Percentiles rank a stretch among this genome's conserved stretches.
These are phyloP conservation scores for Acanthamoeba healyi DNA, from an alignment of 208 protist species.

Conservation along the genomic window DNA sequence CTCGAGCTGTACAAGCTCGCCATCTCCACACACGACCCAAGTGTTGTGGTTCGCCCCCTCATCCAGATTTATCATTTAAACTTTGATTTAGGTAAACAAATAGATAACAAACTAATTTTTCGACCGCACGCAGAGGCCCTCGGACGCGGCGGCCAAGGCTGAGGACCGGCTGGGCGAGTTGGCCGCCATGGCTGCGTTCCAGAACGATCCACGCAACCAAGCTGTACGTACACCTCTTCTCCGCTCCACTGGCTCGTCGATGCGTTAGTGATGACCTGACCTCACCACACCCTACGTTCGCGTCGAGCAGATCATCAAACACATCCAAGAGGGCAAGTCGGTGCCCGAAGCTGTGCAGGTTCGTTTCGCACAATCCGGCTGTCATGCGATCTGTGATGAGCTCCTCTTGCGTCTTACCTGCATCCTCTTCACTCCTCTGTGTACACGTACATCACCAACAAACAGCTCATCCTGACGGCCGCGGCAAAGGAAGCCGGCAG, in stretches of 20 bases:
- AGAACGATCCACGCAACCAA: neutral
- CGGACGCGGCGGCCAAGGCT: too few species aligned
- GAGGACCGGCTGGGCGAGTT: neutral
- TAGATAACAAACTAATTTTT: too few species aligned
- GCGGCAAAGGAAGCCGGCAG: neutral
- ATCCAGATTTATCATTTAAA: neutral
- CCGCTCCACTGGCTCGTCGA: neutral
- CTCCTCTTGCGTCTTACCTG: too few species aligned
- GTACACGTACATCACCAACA: neutral
- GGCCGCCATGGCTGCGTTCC: neutral
- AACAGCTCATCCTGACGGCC: neutral
- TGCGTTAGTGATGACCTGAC: neutral
- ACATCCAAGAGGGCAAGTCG: constrained; percentile 1
- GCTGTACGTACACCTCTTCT: neutral
- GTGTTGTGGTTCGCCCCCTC: neutral
- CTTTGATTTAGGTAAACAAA: neutral
- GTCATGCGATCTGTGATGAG: too few species aligned
- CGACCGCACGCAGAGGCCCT: too few species aligned
- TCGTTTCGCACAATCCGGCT: too few species aligned
- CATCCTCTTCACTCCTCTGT: neutral
- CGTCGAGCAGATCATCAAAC: neutral
- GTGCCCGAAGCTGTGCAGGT: neutral
- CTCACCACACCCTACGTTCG: too few species aligned
- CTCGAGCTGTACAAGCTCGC: constrained; percentile 23
- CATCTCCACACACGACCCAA: neutral